phyloP scores from a whole-genome alignment of 805 yeast genomes.

The Brettanomyces bruxellensis region DNA sequence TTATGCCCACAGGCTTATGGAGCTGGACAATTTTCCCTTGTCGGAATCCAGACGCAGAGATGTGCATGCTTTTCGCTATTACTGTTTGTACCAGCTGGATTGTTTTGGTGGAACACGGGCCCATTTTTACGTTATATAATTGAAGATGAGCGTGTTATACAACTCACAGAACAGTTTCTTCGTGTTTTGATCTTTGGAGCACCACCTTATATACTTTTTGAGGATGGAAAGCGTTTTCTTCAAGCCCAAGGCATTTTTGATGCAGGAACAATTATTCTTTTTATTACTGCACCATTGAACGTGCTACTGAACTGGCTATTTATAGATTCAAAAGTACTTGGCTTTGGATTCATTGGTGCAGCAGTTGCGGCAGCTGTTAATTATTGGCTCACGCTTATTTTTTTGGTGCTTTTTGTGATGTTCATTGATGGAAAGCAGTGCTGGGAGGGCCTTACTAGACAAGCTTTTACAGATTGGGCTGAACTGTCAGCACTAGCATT shows the following conservation, averaged over 20 bases:
- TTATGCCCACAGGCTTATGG: conserved; percentile 77
- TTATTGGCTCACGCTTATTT: conserved; percentile 58
- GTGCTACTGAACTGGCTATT: conserved; percentile 55
- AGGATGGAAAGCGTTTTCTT: conserved; percentile 62
- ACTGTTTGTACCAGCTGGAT: conserved; percentile 49
- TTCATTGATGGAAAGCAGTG: conserved; percentile 58
- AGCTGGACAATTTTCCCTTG: conserved; percentile 49
- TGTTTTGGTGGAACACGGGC: conserved; percentile 56
- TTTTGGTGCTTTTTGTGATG: conserved; percentile 44
- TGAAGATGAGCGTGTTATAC: conserved; percentile 35
- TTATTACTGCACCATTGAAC: conserved; percentile 65
- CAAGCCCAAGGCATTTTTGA: conserved; percentile 77
- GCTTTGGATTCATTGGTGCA: conserved; percentile 70
- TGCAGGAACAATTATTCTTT: conserved; percentile 62
- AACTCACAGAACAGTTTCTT: conserved; percentile 49
- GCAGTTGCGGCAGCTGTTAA: conserved; percentile 66
- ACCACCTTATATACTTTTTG: conserved; percentile 64
- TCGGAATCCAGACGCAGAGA: conserved; percentile 60
- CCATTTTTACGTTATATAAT: conserved; percentile 35
- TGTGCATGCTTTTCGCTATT: conserved; percentile 56
- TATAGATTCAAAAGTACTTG: conserved; percentile 47
- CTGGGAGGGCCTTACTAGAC: conserved; percentile 52
- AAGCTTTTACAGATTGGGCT: conserved; percentile 27
- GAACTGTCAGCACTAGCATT: conserved; percentile 37
- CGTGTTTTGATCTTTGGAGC: conserved; percentile 52